phyloP scores from a whole-genome alignment of 257 asterid species.

The Ajuga chamaepitys region DNA sequence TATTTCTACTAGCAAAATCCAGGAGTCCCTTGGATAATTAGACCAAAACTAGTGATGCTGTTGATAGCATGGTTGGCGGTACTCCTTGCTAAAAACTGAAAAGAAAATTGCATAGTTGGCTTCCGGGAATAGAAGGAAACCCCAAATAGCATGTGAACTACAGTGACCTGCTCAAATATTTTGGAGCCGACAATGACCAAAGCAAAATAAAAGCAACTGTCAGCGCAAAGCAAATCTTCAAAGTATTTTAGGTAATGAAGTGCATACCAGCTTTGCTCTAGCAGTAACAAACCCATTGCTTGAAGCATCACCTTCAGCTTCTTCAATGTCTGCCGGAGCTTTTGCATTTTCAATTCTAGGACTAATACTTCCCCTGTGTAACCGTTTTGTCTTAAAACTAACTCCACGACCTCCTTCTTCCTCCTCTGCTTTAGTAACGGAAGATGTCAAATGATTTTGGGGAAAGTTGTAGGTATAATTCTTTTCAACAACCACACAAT shows the following conservation, averaged over 20 bases:
- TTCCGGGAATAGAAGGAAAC: neutral
- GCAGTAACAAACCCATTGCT: constrained; percentile 91
- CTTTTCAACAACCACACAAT: constrained; percentile 38
- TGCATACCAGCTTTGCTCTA: constrained; percentile 75
- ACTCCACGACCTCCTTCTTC: constrained; percentile 40
- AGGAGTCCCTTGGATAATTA: neutral
- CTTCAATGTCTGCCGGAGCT: constrained; percentile 59
- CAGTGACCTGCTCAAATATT: constrained; percentile 1
- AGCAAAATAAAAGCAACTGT: neutral
- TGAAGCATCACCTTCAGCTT: constrained; percentile 50
- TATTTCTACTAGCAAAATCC: constrained; percentile 3
- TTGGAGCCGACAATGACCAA: constrained; percentile 1
- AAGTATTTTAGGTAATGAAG: neutral
- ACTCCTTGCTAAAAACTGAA: neutral
- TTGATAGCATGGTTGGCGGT: constrained; percentile 1
- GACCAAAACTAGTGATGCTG: neutral
- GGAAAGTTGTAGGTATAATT: constrained; percentile 22
- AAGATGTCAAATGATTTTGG: constrained; percentile 20
- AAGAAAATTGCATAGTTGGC: neutral
- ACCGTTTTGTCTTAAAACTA: constrained; percentile 50
- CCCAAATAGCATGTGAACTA: neutral
- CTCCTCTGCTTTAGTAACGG: constrained; percentile 34
- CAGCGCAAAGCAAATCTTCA: constrained; percentile 9
- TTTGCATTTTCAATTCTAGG: constrained; percentile 46
- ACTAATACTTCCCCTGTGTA: constrained; percentile 44